Evolutionary conservation across 306 rosid genomes (phyloP), one percentile per base, ranked within the genome.

Genomic region (Lablab purpureus): DNA sequence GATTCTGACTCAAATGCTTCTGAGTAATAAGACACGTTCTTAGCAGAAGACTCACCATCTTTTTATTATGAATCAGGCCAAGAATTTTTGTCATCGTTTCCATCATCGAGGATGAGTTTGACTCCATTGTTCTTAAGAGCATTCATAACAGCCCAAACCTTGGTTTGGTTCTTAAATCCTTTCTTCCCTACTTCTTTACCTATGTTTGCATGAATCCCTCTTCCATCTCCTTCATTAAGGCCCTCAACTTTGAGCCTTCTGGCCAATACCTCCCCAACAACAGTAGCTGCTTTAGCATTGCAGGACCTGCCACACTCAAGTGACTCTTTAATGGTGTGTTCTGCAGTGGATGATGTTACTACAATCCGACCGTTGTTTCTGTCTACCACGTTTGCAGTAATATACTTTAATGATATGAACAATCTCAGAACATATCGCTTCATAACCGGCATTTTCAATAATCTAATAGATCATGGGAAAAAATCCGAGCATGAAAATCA

Each of bases 241-340:
- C 92, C 96, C 50, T 91, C 98, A 49, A 91, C 98, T 84, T 89
- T 91, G 60, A 93, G 99, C 71, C 97, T 79, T 87, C 87, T 87
- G 6, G 97, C 98, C 87, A 95, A 75, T 58, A 95, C 97, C 84
- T 93, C 99, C 37, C 98, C 98, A 46, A 95, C 97, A 78, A 89
- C 80, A 15, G 87, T 45, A 6, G 94, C 99, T 23, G 99, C 94
- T 85, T 95, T 95, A 7, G 99, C 98, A 17, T 95, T 93, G 81
- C 97, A 91, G 34, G 97, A 87, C 43, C 96, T 85, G 50, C 94
- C 90, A 28, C 98, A 92, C 84, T 95, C 98, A 3, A 95, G 91
- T 6, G 98, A 90, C 74, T 75, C 85, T 85, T 95, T 93, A 66
- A 95, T 87, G 74, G 84, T 60, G 43, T 83, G 98, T 81, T 95